Evolutionary conservation across 83 land plant genomes (phyloP).

Genomic region (Picea engelmannii): DNA sequence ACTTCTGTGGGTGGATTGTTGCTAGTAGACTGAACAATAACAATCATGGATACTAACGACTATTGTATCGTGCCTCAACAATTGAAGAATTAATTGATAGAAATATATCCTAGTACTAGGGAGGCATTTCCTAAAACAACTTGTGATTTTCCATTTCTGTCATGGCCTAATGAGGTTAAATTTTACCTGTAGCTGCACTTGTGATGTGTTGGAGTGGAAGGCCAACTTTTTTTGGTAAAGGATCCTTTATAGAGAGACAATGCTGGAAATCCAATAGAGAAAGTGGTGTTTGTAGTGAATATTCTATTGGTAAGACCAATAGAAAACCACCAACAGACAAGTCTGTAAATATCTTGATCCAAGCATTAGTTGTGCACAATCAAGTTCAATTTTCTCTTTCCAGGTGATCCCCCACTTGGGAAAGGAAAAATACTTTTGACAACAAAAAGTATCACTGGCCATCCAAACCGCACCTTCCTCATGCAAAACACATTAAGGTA

Average conservation of each 20-base stretch:
- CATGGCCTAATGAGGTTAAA: constrained; percentile 48
- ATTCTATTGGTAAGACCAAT: no score
- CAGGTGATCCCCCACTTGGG: no score
- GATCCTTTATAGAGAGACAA: not conserved
- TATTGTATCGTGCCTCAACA: constrained; percentile 38
- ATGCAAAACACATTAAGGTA: no score
- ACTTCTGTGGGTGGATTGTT: constrained; percentile 27
- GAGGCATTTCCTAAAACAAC: constrained; percentile 39
- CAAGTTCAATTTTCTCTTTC: no score
- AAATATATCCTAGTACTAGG: constrained; percentile 46
- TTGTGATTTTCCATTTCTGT: constrained; percentile 54
- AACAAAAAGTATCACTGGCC: no score
- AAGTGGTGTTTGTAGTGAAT: not conserved
- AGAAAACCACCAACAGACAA: no score
- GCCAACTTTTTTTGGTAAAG: not conserved
- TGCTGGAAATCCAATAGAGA: not conserved
- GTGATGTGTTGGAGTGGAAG: constrained; percentile 47
- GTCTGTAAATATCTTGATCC: no score
- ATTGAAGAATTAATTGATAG: constrained; percentile 38
- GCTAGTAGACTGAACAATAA: not conserved
- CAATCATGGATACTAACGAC: constrained; percentile 34
- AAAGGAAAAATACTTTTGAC: no score
- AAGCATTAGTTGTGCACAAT: no score
- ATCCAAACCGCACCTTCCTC: no score
- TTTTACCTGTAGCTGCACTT: constrained; percentile 47